Conservation (phyloP, 164 flowering plant species). For the Tetrastigma voinierianum region DNA sequence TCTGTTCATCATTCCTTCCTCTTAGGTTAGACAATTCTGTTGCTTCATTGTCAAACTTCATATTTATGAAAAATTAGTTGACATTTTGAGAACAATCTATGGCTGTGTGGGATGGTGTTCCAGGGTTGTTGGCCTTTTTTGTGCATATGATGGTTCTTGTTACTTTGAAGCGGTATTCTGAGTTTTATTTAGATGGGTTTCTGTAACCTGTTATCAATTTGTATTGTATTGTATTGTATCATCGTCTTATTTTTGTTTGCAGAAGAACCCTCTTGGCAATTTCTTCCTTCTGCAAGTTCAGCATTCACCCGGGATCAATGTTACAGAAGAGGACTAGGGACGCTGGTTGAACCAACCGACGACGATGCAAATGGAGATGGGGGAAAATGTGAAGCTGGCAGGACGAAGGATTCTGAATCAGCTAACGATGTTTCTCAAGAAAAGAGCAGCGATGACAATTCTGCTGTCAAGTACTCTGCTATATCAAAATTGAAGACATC, state of each 20-base stretch:
- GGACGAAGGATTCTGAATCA: slow-evolving; percentile 9
- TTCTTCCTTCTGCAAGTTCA: slow-evolving; percentile 23
- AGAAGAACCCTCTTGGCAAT: slow-evolving; percentile 36
- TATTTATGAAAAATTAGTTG: no score
- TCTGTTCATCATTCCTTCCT: no score
- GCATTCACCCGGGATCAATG: slow-evolving; percentile 12
- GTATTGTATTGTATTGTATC: no score
- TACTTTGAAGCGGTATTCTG: no score
- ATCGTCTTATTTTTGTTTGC: slow-evolving; percentile 14
- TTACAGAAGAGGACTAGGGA: slow-evolving; percentile 28
- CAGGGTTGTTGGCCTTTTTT: no score
- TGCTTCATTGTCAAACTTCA: no score
- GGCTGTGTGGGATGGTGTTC: no score
- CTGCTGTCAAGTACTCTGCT: slow-evolving; percentile 28
- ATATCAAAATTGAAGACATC: slow-evolving; percentile 61
- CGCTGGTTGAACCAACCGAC: slow-evolving; percentile 14
- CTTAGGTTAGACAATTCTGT: no score
- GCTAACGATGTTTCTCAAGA: slow-evolving; percentile 11
- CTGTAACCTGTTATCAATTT: no score
- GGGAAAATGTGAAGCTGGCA: slow-evolving; percentile 13
- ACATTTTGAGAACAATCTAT: no score
- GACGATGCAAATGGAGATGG: slow-evolving; percentile 11
- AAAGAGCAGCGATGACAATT: neutral
- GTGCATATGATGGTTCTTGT: no score
- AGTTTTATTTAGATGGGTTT: no score